Conservation (phyloP, 495 filamentous ascomycete species). For the Lentithecium fluviatile region DNA sequence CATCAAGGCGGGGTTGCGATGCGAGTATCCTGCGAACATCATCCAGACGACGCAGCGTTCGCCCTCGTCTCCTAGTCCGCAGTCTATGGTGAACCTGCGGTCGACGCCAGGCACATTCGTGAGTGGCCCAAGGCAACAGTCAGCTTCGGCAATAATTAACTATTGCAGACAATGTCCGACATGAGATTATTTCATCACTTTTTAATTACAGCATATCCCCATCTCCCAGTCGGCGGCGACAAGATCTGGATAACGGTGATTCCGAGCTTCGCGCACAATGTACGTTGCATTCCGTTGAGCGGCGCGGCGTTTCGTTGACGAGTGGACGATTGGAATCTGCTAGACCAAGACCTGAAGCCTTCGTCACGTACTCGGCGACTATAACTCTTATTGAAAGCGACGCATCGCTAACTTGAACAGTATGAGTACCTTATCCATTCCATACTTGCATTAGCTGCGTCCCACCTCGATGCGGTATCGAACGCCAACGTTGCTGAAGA, state of each 20-base stretch:
- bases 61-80: constrained; percentile 19
- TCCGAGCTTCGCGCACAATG: constrained; percentile 56
- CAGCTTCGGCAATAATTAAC: constrained; percentile 17
- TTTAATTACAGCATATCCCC: constrained; percentile 55
- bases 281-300: constrained; percentile 34
- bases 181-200: constrained; percentile 62
- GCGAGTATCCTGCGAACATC: constrained; percentile 55
- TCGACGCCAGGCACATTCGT: constrained; percentile 33
- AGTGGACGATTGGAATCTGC: no score
- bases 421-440: constrained; percentile 41
- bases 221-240: constrained; percentile 60
- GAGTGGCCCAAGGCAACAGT: constrained; percentile 3
- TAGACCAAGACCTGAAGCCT: no score
- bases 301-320: no score
- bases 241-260: constrained; percentile 58
- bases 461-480: constrained; percentile 34
- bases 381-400: background rate
- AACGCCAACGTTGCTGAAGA: constrained; percentile 30
- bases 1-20: constrained; percentile 54
- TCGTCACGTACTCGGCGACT: no score
- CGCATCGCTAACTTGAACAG: constrained; percentile 21
- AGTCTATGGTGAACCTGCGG: constrained; percentile 25
- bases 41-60: constrained; percentile 25
- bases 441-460: constrained; percentile 35
- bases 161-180: constrained; percentile 26